Evolutionary conservation across 2,329 filamentous ascomycete genomes (phyloP), one percentile per base, ranked within the genome.

Genomic region (Fusarium duplospermum): DNA sequence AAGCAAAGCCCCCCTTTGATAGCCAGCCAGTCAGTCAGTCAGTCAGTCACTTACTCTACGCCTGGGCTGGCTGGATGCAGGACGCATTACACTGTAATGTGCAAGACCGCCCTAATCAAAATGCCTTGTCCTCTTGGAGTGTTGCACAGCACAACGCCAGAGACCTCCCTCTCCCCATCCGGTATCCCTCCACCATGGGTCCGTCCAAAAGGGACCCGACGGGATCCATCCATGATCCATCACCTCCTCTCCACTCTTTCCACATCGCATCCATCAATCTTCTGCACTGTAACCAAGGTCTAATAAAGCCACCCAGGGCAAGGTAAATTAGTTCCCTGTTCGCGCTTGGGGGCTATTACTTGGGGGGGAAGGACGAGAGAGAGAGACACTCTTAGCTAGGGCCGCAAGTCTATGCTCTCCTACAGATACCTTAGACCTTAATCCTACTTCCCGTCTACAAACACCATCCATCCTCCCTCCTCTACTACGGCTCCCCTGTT

Each of bases 321-420:
- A 47, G 56, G 67, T 73, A 76, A 78, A 74, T 77, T 77, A 77
- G 69, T 74, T 70, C 64, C 72, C 69, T 70, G 70, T 74, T 69
- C 69, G 64, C 65, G 65, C 69, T 75, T 68, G 72, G 73, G 65
- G 74, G 67, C 74, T 36, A 20, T n/a, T 54, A 10, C 38, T 62
- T 58, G 35, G 56, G 56, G 33, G 35, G 56, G 36, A 35, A n/a
- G 22, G 56, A 58, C 35, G 31, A 54, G 50, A 54, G 50, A 54
- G 27, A 54, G 16, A 52, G 13, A 33, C 31, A 33, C 11, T 13
- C 36, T 59, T 20, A n/a, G 50, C 66, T 73, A 69, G 58, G 67
- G 60, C 38, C 47, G 42, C 61, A 40, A 57, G 61, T 59, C 56
- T 60, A 42, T 57, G 47, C 50, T 56, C 35, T 20, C 45, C 56